Evolutionary conservation across 2,329 filamentous ascomycete species (phyloP).

Genomic region (Tolypocladium ophioglossoides): DNA sequence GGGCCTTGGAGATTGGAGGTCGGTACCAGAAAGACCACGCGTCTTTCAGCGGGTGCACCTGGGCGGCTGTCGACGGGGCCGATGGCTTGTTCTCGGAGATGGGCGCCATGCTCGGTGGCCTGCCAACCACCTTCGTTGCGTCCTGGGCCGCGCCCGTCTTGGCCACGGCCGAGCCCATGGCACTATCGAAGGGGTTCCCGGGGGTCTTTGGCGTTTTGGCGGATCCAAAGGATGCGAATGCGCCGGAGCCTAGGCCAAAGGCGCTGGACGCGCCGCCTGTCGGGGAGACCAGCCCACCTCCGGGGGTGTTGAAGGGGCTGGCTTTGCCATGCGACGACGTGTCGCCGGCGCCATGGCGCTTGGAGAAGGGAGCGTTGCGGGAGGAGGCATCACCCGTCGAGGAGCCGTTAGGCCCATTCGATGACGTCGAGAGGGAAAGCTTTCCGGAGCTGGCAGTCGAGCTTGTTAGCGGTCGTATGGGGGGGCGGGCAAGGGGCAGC

Average conservation of each 20-base stretch:
- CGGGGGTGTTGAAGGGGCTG: constrained; percentile 70
- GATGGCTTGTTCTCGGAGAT: constrained; percentile 30
- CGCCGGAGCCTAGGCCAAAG: constrained; percentile 88
- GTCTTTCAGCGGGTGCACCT: constrained; percentile 56
- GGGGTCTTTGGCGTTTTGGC: constrained; percentile 81
- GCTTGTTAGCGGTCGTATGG: constrained; percentile 6
- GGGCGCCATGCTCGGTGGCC: constrained; percentile 28
- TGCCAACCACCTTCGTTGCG: constrained; percentile 15
- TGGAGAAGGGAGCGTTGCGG: constrained; percentile 55
- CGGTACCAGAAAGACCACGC: constrained; percentile 97
- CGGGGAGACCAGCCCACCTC: constrained; percentile 35
- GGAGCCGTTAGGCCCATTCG: constrained; percentile 40
- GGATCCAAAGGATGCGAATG: constrained; percentile 80
- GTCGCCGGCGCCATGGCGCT: constrained; percentile 66
- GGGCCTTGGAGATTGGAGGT: constrained; percentile 91
- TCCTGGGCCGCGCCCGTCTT: constrained; percentile 23
- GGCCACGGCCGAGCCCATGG: constrained; percentile 36
- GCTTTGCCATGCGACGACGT: constrained; percentile 60
- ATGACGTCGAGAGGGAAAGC: constrained; percentile 75
- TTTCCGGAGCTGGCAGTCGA: constrained; percentile 59
- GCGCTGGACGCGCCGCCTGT: constrained; percentile 66
- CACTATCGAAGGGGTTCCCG: constrained; percentile 69
- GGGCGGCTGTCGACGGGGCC: constrained; percentile 28
- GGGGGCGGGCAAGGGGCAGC: background rate
- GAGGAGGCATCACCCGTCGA: constrained; percentile 42